Evolutionary conservation across 108 stramenopile genomes (phyloP).

Genomic region (Nitzschia sp.): DNA sequence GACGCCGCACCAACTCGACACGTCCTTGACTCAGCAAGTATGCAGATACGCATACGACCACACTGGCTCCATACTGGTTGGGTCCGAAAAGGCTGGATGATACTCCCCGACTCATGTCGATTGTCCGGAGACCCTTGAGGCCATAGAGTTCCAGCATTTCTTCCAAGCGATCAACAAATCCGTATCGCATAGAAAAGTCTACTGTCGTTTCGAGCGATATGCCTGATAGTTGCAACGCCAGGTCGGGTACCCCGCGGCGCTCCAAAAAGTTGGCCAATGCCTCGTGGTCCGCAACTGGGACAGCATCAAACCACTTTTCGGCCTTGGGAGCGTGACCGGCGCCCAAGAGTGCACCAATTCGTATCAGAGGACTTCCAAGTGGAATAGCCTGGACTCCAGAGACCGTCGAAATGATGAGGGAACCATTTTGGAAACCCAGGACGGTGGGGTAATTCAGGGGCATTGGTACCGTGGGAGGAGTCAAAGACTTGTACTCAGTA

Average conservation of each 20-base stretch:
- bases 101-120: conserved; percentile 64
- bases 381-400: conserved; percentile 64
- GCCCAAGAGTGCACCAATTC: conserved; percentile 73
- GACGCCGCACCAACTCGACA: conserved; percentile 51
- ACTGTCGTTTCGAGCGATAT: conserved; percentile 72
- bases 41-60: conserved; percentile 62
- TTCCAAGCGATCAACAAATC: conserved; percentile 62
- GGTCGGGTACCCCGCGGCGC: conserved; percentile 62
- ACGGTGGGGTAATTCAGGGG: conserved; percentile 68
- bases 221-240: conserved; percentile 61
- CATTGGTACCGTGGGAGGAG: conserved; percentile 45
- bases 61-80: conserved; percentile 22
- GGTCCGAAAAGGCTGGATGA: conserved; percentile 38
- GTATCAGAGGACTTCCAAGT: conserved; percentile 61
- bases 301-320: conserved; percentile 73
- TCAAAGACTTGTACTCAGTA: conserved; percentile 25
- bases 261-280: conserved; percentile 70
- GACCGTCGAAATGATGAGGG: conserved; percentile 69
- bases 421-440: conserved; percentile 76
- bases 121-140: conserved; percentile 47
- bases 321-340: conserved; percentile 64
- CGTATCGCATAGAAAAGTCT: conserved; percentile 72
- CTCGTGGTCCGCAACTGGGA: conserved; percentile 61
- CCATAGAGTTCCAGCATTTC: conserved; percentile 58
- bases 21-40: conserved; percentile 69